These are phyloP conservation scores for Pulicaria dysenterica DNA, from an alignment of 129 eudicot species.

Conservation along the genomic window DNA sequence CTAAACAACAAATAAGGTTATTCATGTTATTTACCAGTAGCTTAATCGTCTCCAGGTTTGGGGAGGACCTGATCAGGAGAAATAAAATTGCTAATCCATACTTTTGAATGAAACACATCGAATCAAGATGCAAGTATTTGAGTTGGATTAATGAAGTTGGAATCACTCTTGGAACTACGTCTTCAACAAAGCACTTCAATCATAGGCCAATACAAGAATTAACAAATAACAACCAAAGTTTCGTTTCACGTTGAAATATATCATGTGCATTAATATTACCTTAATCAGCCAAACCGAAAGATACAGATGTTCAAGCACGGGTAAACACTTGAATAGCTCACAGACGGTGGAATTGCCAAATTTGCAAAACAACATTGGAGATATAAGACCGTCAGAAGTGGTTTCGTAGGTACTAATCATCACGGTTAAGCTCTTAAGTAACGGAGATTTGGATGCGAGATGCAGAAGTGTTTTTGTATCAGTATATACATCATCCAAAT, in stretches of 20 bases:
- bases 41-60: slow-evolving; percentile 6
- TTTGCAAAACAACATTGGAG: no score
- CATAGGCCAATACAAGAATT: background rate
- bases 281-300: background rate
- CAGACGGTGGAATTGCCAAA: background rate
- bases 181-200: no score
- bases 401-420: background rate
- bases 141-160: slow-evolving; percentile 17
- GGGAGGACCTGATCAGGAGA: background rate
- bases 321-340: background rate
- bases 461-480: background rate
- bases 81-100: background rate
- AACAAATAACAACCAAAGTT: no score
- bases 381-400: no score
- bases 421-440: slow-evolving; percentile 1
- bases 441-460: slow-evolving; percentile 2
- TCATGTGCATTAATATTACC: background rate
- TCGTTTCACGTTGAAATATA: background rate
- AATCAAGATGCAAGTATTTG: background rate
- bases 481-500: background rate
- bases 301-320: background rate
- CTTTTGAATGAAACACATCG: background rate
- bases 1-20: background rate
- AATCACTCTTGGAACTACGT: background rate
- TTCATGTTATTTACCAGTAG: background rate